A percentile compares a stretch with the other conserved stretches of the same genome.
Evolutionary conservation across 768 basidiomycete genomes (phyloP).

Genomic region (Gyrodon lividus): DNA sequence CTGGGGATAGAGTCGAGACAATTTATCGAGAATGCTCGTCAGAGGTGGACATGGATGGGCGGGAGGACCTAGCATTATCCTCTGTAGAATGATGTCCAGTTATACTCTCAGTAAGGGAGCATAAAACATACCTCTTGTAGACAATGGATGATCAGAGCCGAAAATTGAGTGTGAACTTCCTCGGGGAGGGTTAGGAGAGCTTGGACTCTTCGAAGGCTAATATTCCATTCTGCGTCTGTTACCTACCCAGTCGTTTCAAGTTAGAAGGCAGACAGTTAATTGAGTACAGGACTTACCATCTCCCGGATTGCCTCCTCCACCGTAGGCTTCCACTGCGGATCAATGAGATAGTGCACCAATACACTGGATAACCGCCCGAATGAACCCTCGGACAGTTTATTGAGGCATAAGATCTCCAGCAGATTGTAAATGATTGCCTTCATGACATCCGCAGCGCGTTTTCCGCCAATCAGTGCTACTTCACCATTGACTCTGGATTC

Average conservation of each 20-base stretch:
- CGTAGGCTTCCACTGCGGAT: conserved; percentile 40
- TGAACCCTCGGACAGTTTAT: neutral
- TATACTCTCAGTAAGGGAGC: neutral
- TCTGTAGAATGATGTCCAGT: conserved; percentile 36
- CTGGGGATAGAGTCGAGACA: conserved; percentile 55
- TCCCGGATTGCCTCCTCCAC: conserved; percentile 41
- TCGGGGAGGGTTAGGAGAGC: conserved; percentile 47
- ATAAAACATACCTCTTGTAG: conserved; percentile 47
- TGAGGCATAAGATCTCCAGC: conserved; percentile 38
- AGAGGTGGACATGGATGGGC: conserved; percentile 46
- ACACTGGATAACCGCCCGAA: neutral
- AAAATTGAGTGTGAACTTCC: conserved; percentile 42
- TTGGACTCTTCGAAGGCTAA: conserved; percentile 39
- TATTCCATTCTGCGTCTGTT: conserved; percentile 42
- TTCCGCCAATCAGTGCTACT: conserved; percentile 38
- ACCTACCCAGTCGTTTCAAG: conserved; percentile 29
- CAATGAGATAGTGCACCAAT: neutral
- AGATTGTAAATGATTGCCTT: conserved; percentile 41
- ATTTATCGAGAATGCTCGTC: conserved; percentile 47
- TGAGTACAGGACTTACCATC: conserved; percentile 36
- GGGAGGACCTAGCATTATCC: conserved; percentile 53
- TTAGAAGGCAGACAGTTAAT: neutral
- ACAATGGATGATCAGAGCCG: conserved; percentile 42
- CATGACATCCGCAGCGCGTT: conserved; percentile 35
- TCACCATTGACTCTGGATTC: conserved; percentile 51